Conservation (phyloP, 495 filamentous ascomycete species). For the Hypoxylon trugodes region DNA sequence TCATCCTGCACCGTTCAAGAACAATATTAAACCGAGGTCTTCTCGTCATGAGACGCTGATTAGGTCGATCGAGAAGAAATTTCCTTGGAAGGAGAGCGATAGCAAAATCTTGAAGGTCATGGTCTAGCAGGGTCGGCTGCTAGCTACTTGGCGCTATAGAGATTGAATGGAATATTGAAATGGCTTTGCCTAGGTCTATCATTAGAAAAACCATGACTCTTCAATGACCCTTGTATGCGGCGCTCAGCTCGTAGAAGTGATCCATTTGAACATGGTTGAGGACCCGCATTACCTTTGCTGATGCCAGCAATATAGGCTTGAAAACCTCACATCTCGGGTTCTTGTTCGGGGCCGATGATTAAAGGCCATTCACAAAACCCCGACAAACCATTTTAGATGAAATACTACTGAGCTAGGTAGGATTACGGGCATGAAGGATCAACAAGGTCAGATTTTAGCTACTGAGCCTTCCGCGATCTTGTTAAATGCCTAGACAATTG, state of each 20-base stretch:
- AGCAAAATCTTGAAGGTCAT: slow-evolving; percentile 31
- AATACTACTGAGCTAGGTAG: no score
- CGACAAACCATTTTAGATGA: no score
- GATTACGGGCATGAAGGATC: no score
- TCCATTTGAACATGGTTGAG: neutral
- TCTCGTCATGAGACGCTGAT: slow-evolving; percentile 46
- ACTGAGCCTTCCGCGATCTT: no score
- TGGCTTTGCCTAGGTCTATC: no score
- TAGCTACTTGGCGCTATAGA: neutral
- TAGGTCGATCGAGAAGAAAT: slow-evolving; percentile 46
- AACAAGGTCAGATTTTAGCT: no score
- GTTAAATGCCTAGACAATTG: no score
- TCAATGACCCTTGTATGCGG: neutral
- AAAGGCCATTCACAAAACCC: neutral
- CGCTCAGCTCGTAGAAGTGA: neutral
- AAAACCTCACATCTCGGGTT: neutral
- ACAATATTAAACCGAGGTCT: slow-evolving; percentile 45
- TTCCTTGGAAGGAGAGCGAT: slow-evolving; percentile 59
- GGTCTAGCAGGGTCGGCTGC: neutral
- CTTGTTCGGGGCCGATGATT: neutral
- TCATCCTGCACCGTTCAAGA: slow-evolving; percentile 47
- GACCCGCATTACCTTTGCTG: neutral
- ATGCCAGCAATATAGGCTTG: neutral
- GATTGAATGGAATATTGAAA: neutral
- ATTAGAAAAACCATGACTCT: no score